Base-by-base conservation (phyloP, 768 basidiomycete genomes). In the Rhodotorula paludigena region DNA sequence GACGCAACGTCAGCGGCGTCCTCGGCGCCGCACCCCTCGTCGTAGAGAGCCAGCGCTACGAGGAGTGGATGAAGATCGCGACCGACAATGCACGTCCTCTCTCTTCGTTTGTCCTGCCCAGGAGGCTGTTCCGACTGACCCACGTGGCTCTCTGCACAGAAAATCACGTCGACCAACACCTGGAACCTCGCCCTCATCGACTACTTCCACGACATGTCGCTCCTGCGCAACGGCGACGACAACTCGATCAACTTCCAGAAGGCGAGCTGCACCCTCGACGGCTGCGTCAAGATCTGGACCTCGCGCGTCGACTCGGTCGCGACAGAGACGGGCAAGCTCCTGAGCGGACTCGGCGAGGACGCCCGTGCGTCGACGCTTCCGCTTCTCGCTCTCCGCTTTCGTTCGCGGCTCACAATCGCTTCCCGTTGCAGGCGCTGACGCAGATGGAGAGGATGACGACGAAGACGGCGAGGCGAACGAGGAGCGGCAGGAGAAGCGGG, bases 21-120 rank as follows among this genome's bases (percentile, higher is more conserved):
- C 52, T 35, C 52, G 33, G 52, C 52, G 35, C 53, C 11, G 62
- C 63, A 1, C 63, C 71, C 2, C 51, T 73, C 15, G 68, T 73
- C 32, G 63, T 73, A 30, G 68, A 73, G 53, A 60, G 52, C 9
- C 68, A 66, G 54, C 61, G 72, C n/a, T 76, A 71, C 53, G 96
- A 99, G 78, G 92, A 98, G 79, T 98, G 96, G 96, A 98, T 99
- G 94, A 98, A 98, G 82, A 87, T 98, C 86, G 92, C 93, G 2
- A 98, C 94, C 5, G 94, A 98, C 77, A 98, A 98, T 79, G 96
- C 97, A 77, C 74, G 86, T 81, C 8, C 5, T 15, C 23, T n/a
- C 28, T 47, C n/a, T 21, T 23, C 39, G 25, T 32, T 6, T 0
- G 44, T 12, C 10, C 7, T 6, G 12, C 10, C 8, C n/a, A 2